Evolutionary conservation across 83 land plant species (phyloP), one percentile per base, ranked within the genome.

Genomic region (Picea abies): DNA sequence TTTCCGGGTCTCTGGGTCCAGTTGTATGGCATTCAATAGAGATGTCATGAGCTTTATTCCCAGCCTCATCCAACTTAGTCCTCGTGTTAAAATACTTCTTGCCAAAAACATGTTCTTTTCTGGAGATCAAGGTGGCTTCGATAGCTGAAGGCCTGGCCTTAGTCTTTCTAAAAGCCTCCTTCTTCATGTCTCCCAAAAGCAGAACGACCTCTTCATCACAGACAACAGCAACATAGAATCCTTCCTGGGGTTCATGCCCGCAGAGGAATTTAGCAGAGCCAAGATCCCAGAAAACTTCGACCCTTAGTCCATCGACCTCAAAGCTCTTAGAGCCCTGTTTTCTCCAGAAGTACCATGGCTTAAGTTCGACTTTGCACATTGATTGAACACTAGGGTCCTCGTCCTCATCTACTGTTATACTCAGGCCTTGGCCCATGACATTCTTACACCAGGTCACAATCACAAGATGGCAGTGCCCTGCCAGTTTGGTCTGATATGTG

Each of bases 331-430:
- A 85, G 1, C 98, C 98, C 60, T 90, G 90, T 78, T 89, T 91
- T 79, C 89, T 91, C 93, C 91, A 93, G 83, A 95, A 95, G 80
- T 84, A 84, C 97, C 98, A 95, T 25, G 94, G 98, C 86, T 86
- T 89, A 69, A 93, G 82, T 84, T 93, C 93, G 9, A 95, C 86
- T 70, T 95, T 95, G 88, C 92, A 93, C 56, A 79, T 73, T 39
- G 81, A 80, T 19, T 83, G 85, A 73, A 65, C 75, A 11, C 82
- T 35, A n/a, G 73, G 80, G 41, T 85, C 87, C 4, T 89, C 85
- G 20, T 87, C 72, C 60, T 56, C 60, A 7, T 90, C 85, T 14
- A 90, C 73, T n/a, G 81, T 52, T 23, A 90, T 78, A 49, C 83
- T 49, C 41, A 90, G 79, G 68, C 85, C 95, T 71, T 89, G 97